phyloP scores from a whole-genome alignment of 371 early-diverging fungal genomes.

The Rhizopus stolonifer region DNA sequence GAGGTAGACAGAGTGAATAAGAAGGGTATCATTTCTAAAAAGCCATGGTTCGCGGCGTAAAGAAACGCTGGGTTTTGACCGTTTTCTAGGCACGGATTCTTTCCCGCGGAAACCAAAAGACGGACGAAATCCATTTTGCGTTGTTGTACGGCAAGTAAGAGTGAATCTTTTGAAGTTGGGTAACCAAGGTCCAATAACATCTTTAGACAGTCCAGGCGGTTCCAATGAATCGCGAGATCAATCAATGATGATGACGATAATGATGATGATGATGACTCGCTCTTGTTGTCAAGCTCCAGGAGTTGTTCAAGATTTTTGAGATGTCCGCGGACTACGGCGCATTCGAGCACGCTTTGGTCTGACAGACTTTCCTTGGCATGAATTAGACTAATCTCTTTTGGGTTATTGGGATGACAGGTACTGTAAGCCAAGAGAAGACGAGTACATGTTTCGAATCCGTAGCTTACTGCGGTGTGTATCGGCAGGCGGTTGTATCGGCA shows the following conservation, averaged over 20 bases:
- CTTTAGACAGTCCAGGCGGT: slow-evolving; percentile 35
- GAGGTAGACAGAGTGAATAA: slow-evolving; percentile 34
- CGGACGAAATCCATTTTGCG: slow-evolving; percentile 47
- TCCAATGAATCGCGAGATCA: slow-evolving; percentile 31
- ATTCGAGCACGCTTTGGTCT: slow-evolving; percentile 19
- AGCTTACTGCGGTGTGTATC: slow-evolving; percentile 29
- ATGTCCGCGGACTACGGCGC: slow-evolving; percentile 32
- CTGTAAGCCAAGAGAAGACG: slow-evolving; percentile 12
- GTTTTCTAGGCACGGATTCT: slow-evolving; percentile 24
- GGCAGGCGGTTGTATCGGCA: slow-evolving; percentile 25
- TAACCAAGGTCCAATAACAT: slow-evolving; percentile 25
- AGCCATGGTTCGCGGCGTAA: slow-evolving; percentile 47
- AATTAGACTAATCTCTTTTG: slow-evolving; percentile 10
- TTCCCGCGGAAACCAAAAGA: slow-evolving; percentile 22
- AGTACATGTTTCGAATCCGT: slow-evolving; percentile 27
- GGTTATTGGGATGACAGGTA: slow-evolving; percentile 11
- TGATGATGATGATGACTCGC: too few relatives aligned
- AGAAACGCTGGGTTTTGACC: slow-evolving; percentile 38
- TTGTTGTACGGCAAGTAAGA: slow-evolving; percentile 44
- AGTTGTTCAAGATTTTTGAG: slow-evolving; percentile 19
- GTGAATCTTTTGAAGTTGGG: slow-evolving; percentile 7
- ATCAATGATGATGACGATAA: not conserved
- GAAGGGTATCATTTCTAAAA: slow-evolving; percentile 39
- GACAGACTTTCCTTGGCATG: slow-evolving; percentile 9
- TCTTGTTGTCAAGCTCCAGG: slow-evolving; percentile 11